Evolutionary conservation across 2,329 filamentous ascomycete species (phyloP), one percentile per base, ranked within the genome.

Genomic region (Ceratocystis variospora): DNA sequence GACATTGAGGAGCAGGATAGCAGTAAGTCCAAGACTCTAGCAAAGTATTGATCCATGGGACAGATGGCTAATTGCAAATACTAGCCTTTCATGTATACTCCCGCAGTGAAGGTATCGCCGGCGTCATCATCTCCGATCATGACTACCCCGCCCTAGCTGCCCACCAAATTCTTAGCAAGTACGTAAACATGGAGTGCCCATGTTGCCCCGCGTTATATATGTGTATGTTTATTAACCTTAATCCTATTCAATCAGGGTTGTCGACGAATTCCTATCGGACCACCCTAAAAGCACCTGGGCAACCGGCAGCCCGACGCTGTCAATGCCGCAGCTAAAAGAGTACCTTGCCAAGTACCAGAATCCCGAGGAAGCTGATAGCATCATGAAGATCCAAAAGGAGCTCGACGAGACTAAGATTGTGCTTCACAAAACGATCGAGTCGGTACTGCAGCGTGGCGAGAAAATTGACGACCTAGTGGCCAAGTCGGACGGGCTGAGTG

Each of bases 381-480:
- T 97, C 74, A 84, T 90, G 80, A 92, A 90, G 81, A 96, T 99
- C 72, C 93, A 97, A 77, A 88, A 90, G 78, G 91, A 99, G 79
- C 81, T 99, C 69, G 92, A 97, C 73, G 92, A 96, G 81, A 97
- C 93, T 68, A 97, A 96, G 83, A 92, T 96, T 73, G 87, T 96
- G 68, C 81, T 99, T 72, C 91, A 97, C 79, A 96, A 97, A 83
- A 96, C 94, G 57, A 96, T 96, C 72, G 88, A 96, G 79, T 89
- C 85, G 72, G 86, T 81, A 64, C 76, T 96, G 73, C 87, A 96
- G 80, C 84, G 94, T 69, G 94, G 92, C 53, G 92, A 97, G 84
- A 97, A 96, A 83, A 90, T 99, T 71, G 93, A 97, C 74, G 89
- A 88, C 72, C 78, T 99, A 71, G 93, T 97, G 59, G 87, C 87